Evolutionary conservation across 192 early-diverging fungal genomes (phyloP), one percentile per base, ranked within the genome.

Genomic region (Polychytrium aggregatum): DNA sequence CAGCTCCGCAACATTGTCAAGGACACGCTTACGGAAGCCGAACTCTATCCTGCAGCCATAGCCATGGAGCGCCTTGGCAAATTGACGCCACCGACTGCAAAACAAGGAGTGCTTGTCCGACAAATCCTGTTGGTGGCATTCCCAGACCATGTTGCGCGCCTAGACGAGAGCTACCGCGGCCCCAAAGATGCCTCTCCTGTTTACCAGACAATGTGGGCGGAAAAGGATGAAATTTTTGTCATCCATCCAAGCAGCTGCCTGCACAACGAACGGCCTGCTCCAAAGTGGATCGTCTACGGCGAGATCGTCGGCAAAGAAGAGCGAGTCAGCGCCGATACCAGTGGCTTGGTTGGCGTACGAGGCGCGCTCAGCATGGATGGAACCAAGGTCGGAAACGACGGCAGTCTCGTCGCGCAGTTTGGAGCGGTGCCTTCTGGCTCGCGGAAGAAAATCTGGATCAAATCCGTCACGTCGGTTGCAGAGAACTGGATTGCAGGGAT

Each of bases 121-220:
- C 92, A 99, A 62, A 76, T 96, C 37, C 56, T 97, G 3, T 68
- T 92, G 1, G 77, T 88, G 1, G 89, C 91, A 0, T 96, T 88
- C 43, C 75, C 89, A 42, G 96, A 99, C 53, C 85, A 84, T 7
- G 76, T 99, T n/a, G 96, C 96, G 0, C 64, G 83, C 40, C 80
- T 88, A 1, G 65, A 67, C 38, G 52, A 53, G 8, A 60, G 50
- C 33, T 39, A 51, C 2, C 41, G 37, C n/a, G 39, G 46, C 8
- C 51, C 40, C 17, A 62, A 70, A 41, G 50, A 60, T 21, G 52
- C 37, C 18, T 44, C 60, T 11, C 74, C 74, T 2, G 42, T 64
- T 1, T 78, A 75, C 44, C 41, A 60, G n/a, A 75, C 71, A 1
- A 62, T 70, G 52, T 65, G 55, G 64, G 39, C 51, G 6, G 38